Base-by-base conservation (phyloP, 805 yeast genomes). In the Candida broadrunensis region DNA sequence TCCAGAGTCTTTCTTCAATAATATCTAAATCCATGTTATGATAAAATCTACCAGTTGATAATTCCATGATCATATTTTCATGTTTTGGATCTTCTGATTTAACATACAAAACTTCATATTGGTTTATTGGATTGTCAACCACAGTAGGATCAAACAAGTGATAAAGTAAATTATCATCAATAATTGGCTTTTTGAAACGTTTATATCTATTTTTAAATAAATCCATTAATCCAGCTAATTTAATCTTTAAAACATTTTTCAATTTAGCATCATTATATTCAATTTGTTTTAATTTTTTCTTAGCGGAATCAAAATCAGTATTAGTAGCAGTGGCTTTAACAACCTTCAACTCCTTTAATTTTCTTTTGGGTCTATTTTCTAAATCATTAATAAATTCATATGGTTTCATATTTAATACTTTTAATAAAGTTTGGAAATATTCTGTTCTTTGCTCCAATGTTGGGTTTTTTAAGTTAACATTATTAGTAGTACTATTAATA, bases 1-100 rank as follows among this genome's bases (percentile, higher is more conserved):
- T 93, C 99, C 99, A 93, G 40, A 93, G 64, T 43, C 99, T 73
- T 58, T 93, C 98, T 56, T 93, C 99, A 25, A 93, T 79, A 14
- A 89, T 83, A 55, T 93, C 99, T 40, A 93, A 67, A 55, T 93
- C 99, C 86, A 93, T 93, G 52, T 93, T 93, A 65, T 73, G 76
- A 55, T 73, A 91, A 48, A 70, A 73, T 41, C 77, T 78, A 3
- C 93, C 95, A 0, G 95, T 84, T 0, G 81, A 62, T 9, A 78
- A 70, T 53, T 93, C 97, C n/a, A 81, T 62, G 50, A 93, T 87
- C 91, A 80, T 85, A 47, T 86, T 81, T 32, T 80, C 81, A 44
- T 67, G 68, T 16, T 54, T 55, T 1, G 61, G 58, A 29, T 67
- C 73, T 3, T 75, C 77, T 4, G 72, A 59, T 44, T 75, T 77